Conservation (phyloP, 306 rosid species). For the Quercus gilva region DNA sequence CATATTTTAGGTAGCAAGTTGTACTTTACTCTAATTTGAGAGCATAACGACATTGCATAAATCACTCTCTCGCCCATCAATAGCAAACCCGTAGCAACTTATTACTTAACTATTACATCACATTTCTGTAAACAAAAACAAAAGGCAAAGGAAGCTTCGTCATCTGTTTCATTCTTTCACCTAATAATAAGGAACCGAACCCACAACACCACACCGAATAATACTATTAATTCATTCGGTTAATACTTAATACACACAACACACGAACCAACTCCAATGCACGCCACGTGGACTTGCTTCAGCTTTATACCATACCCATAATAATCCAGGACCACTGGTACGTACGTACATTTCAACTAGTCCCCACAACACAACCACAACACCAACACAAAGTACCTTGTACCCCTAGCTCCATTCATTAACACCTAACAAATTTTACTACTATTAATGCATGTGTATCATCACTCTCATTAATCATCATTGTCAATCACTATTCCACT, state of each 20-base stretch:
- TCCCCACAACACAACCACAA: neutral
- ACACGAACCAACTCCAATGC: neutral
- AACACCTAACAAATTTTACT: no score
- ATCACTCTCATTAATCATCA: no score
- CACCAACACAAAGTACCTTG: neutral
- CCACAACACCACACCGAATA: no score
- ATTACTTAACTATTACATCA: no score
- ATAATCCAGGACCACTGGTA: slow-evolving; percentile 1
- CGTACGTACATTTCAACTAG: neutral
- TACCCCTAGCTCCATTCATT: no score
- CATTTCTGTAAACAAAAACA: neutral
- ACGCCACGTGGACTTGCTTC: slow-evolving; percentile 26
- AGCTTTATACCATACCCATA: neutral
- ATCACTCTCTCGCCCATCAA: rapidly evolving
- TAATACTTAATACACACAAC: no score
- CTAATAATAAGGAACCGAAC: neutral
- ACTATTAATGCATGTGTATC: no score
- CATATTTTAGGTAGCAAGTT: rapidly evolving
- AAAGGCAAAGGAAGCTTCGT: neutral
- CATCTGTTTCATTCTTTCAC: neutral
- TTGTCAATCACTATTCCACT: no score
- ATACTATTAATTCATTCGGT: no score
- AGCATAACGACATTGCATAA: rapidly evolving
- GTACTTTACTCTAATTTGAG: no score
- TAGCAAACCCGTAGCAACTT: rapidly evolving